Evolutionary conservation across 257 asterid species (phyloP).

Genomic region (Orobanche coerulescens): DNA sequence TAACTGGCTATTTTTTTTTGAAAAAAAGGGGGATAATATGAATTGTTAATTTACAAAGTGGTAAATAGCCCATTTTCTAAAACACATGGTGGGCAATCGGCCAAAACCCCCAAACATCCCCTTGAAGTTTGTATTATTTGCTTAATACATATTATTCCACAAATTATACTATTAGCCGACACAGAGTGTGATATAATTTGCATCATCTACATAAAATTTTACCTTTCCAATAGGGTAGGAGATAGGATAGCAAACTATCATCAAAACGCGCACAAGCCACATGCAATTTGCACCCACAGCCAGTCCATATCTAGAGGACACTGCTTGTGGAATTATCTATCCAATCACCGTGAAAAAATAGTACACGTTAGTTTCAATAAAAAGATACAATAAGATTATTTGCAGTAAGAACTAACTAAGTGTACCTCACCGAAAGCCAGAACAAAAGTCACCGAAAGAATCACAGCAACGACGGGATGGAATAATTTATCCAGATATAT

Average conservation of each 20-base stretch:
- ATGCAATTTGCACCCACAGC: slow-evolving; percentile 94
- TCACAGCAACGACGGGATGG: slow-evolving; percentile 84
- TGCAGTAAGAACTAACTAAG: slow-evolving; percentile 6
- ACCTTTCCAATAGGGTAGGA: slow-evolving; percentile 95
- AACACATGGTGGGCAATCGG: no score
- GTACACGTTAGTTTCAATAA: slow-evolving; percentile 16
- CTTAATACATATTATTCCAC: no score
- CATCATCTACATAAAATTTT: not conserved
- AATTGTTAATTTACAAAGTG: no score
- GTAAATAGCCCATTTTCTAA: no score
- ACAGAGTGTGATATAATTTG: no score
- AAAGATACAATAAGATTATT: not conserved
- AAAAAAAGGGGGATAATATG: no score
- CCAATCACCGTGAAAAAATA: slow-evolving; percentile 20
- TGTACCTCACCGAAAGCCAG: slow-evolving; percentile 95
- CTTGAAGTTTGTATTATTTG: no score
- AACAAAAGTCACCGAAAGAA: slow-evolving; percentile 95
- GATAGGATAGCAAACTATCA: slow-evolving; percentile 82
- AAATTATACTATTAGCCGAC: no score
- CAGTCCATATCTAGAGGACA: slow-evolving; percentile 83
- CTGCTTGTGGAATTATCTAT: slow-evolving; percentile 92
- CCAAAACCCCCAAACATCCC: no score
- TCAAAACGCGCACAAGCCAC: slow-evolving; percentile 87
- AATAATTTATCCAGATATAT: slow-evolving; percentile 80
- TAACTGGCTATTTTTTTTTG: no score